Conservation (phyloP, 2,329 filamentous ascomycete species). For the Microdochium paspali region DNA sequence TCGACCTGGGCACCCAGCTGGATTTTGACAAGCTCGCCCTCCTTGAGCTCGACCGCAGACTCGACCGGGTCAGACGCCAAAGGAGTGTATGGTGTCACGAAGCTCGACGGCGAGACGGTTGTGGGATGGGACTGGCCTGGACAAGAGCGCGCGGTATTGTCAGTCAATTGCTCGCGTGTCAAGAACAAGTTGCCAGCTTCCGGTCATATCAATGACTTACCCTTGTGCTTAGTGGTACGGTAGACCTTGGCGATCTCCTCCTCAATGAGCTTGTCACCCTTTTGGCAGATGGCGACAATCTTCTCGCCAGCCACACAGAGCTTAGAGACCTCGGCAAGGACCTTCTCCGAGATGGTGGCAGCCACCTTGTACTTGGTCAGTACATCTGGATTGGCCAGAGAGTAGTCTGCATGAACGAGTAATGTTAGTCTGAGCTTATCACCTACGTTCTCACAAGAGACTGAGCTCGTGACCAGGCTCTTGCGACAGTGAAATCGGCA, state of each 20-base stretch:
- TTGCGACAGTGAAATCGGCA: too few species aligned
- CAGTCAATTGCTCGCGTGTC: neutral
- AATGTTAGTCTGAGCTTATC: neutral
- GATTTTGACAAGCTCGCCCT: slow-evolving; percentile 87
- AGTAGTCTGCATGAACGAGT: slow-evolving; percentile 55
- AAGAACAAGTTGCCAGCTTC: neutral
- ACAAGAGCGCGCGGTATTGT: neutral
- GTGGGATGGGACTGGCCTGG: slow-evolving; percentile 85
- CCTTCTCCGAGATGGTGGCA: slow-evolving; percentile 89
- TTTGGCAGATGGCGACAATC: slow-evolving; percentile 88
- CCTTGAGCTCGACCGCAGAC: slow-evolving; percentile 69
- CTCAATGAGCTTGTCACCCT: slow-evolving; percentile 89
- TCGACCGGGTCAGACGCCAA: slow-evolving; percentile 80
- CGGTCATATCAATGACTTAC: slow-evolving; percentile 32
- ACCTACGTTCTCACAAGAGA: neutral
- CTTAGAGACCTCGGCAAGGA: slow-evolving; percentile 73
- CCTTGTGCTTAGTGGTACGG: slow-evolving; percentile 98
- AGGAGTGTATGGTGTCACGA: slow-evolving; percentile 94
- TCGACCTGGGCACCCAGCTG: slow-evolving; percentile 99
- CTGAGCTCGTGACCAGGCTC: too few species aligned
- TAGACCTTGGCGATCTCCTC: slow-evolving; percentile 94
- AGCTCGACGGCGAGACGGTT: slow-evolving; percentile 87
- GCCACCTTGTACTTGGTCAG: slow-evolving; percentile 99
- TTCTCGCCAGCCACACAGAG: slow-evolving; percentile 77
- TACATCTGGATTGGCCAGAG: slow-evolving; percentile 84